Evolutionary conservation across 192 early-diverging fungal genomes (phyloP), one percentile per base, ranked within the genome.

Genomic region (Globomyces pollinis-pini): DNA sequence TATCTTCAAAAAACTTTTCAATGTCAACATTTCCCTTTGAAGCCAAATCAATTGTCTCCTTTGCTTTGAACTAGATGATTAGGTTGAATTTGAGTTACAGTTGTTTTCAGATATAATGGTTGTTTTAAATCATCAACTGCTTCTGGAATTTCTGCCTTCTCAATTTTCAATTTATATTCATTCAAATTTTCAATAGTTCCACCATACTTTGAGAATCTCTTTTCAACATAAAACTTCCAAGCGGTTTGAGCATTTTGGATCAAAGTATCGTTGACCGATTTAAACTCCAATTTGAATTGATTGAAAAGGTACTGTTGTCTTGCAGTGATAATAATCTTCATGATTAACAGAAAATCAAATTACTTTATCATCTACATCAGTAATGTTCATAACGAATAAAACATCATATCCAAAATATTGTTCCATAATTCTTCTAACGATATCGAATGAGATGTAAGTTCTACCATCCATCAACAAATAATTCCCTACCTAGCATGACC

Each of bases 291-390:
- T 33, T 64, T 61, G 51, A 60, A 84, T 64, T 56, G 71, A 60
- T 71, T 85, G 82, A 79, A 73, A 32, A 98, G 73, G 63, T 89
- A 75, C 54, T 86, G 84, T 38, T 93, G 88, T n/a, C 95, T 85
- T 38, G 93, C 88, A 18, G 84, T 84, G 41, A 88, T 59, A 61
- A 98, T 98, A 61, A 78, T 78, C 75, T 77, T 34, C 21, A 16
- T 43, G 34, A 42, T 60, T 7, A 58, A 21, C n/a, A 5, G 28
- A 9, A 61, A 8, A 18, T 49, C 13, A 11, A n/a, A 11, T 20
- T 32, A 98, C 91, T 86, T 99, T 99, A 67, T 99, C 96, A 67
- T 99, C 96, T 65, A 99, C 91, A 64, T 99, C 96, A 28, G 96
- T 99, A 42, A 99, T 86, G 67, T 99, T 99, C 81, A 96, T 91